Base-by-base conservation (phyloP, 148 eudicot species). In the Chenopodium quinoa region DNA sequence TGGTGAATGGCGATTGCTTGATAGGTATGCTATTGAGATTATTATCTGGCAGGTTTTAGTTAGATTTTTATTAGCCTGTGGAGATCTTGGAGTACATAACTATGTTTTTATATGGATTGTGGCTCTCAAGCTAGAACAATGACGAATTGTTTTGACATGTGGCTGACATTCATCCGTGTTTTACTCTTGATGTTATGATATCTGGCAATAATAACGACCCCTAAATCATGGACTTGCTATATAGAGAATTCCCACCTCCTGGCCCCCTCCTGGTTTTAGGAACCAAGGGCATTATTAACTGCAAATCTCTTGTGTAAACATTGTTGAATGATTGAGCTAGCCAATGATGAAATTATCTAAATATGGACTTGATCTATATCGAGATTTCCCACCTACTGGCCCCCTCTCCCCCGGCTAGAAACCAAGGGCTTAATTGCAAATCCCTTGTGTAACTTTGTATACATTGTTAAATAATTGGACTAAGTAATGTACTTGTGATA, bases 1-100 rank as follows among this genome's bases (percentile, higher is more conserved):
- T 78, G 90, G 90, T 76, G 89, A 87, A 32, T 90, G 89, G 91
- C 86, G 90, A 71, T 70, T 92, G 66, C 93, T 92, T 80, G 95
- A 92, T 85, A 88, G 90, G 95, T 92, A 78, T 73, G 54, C 29
- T 71, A 40, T 40, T 40, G n/a, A 22, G 54, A 40, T 44, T 71
- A 9, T 5, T 71, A 67, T 13, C 37, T 67, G 32, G 4, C 8
- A 27, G 71, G 71, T 25, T 29, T 67, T 69, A 69, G 72, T 31
- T 69, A 13, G 19, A 67, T 67, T 7, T 16, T 56, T 56, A 56
- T 20, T 62, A 62, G 66, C 25, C 66, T 20, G 66, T 62, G 13
- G 25, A 62, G 66, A 62, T 62, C n/a, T 7, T 62, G 65, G 65
- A 4, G 65, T 8, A 23, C 25, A 62, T 62, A 22, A 2, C 25